A percentile compares a stretch with the other conserved stretches of the same genome.
phyloP scores from a whole-genome alignment of 768 basidiomycete genomes.

The Tricholomella constricta region DNA sequence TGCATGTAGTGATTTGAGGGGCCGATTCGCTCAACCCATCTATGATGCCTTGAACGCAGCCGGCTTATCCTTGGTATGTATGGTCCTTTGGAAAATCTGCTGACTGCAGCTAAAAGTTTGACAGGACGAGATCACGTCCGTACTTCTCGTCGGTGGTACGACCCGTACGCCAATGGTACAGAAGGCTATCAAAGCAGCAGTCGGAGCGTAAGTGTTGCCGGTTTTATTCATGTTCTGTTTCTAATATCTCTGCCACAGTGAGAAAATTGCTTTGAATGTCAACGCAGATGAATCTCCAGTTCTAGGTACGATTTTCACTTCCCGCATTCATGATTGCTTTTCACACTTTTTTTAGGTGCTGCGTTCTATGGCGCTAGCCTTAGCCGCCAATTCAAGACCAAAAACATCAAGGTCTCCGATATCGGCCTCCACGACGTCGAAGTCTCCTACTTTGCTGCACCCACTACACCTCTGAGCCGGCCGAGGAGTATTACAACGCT shows the following conservation, averaged over 20 bases:
- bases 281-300: constrained; percentile 98
- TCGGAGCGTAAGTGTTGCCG: constrained; percentile 66
- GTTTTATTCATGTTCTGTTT: background rate
- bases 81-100: constrained; percentile 16
- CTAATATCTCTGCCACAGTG: constrained; percentile 34
- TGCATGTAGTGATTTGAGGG: constrained; percentile 65
- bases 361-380: constrained; percentile 90
- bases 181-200: constrained; percentile 69
- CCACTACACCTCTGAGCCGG: constrained; percentile 46
- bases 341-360: constrained; percentile 50
- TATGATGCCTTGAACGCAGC: constrained; percentile 69
- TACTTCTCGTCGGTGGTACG: constrained; percentile 91
- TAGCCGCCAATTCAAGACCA: constrained; percentile 92
- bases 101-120: constrained; percentile 4
- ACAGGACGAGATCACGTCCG: constrained; percentile 80
- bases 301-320: constrained; percentile 51
- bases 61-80: constrained; percentile 68
- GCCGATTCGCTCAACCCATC: constrained; percentile 70
- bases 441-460: constrained; percentile 71
- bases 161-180: constrained; percentile 94
- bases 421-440: constrained; percentile 74
- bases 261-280: constrained; percentile 90
- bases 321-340: background rate
- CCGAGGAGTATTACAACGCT: constrained; percentile 73
- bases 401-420: constrained; percentile 86